Evolutionary conservation across 164 flowering plant species (phyloP), one percentile per base, ranked within the genome.

Genomic region (Aristolochia contorta): DNA sequence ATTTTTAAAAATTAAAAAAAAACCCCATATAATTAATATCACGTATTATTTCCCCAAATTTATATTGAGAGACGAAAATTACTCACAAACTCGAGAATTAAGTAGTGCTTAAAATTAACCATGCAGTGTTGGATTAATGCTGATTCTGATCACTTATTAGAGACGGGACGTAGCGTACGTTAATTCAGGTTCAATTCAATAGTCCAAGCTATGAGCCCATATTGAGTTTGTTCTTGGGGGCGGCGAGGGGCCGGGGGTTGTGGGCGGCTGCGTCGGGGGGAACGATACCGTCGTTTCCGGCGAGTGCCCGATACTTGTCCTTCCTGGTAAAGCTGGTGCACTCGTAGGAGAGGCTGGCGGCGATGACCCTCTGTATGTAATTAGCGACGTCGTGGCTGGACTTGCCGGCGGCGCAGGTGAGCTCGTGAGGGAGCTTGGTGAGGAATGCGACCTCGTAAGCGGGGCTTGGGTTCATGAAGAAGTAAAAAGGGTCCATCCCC

Each of bases 381-480:
- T 87, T 87, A 0, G 89, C 95, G 16, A 84, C 95, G 10, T 87
- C 95, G 47, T 78, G 85, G 66, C 82, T 75, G 0, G 81, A 63
- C 56, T 82, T 84, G 20, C 89, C 89, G 0, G 71, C 59, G 1
- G 70, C 51, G 59, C 82, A 77, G 0, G 82, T 77, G 12, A 76
- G 57, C 54, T 80, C 86, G 12, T 19, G 4, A 0, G 88, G 90
- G 66, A 87, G 64, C 74, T 81, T 79, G 61, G 74, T 78, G 70
- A 86, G 69, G 71, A 84, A 86, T 0, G 81, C 80, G 0, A 86
- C 85, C 54, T 84, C 87, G 56, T 84, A 84, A 0, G 68, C 82
- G 0, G 89, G 89, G 50, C 89, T 78, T 0, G 89, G 89, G 66
- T 84, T 84, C 94, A 87, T 87, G 69, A 87, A 83, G 73, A 80